These are phyloP conservation scores for Blastocystis hominis DNA, from an alignment of 352 stramenopile genomes.

Conservation along the genomic window DNA sequence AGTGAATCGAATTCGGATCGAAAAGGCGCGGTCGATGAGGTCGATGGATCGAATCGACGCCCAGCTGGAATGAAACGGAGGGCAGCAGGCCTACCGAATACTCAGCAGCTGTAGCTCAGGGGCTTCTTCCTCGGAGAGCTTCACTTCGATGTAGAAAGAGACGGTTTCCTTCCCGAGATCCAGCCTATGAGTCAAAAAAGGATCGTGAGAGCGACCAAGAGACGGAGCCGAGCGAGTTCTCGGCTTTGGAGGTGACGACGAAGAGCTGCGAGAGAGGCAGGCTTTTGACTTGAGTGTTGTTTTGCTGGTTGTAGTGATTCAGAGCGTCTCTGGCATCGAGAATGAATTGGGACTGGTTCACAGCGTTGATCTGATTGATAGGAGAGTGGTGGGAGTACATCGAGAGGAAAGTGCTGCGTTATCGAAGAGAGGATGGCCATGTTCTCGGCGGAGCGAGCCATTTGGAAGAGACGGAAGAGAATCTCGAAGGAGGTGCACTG, in stretches of 20 bases:
- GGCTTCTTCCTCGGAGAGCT: neutral
- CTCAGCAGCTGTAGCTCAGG: constrained; percentile 25
- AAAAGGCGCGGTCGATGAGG: constrained; percentile 10
- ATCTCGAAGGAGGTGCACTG: constrained; percentile 39
- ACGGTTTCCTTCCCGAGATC: constrained; percentile 42
- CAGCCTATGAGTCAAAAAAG: neutral
- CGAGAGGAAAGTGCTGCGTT: neutral
- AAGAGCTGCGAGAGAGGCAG: neutral
- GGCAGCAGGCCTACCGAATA: neutral
- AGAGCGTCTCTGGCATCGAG: neutral
- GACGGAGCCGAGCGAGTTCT: neutral
- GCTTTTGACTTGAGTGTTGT: neutral
- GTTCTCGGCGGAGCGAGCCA: neutral
- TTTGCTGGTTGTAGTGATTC: constrained; percentile 7
- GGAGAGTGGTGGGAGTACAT: neutral
- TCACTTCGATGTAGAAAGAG: constrained; percentile 14
- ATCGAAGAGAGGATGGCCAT: neutral
- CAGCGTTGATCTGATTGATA: neutral
- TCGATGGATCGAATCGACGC: neutral
- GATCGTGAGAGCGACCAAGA: neutral
- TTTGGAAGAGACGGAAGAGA: constrained; percentile 6
- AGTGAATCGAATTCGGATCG: neutral
- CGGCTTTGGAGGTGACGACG: neutral
- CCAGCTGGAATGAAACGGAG: neutral
- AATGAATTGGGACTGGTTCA: constrained; percentile 9